Percentiles rank a stretch among this genome's conserved stretches.
phyloP scores from a whole-genome alignment of 2,329 filamentous ascomycete genomes.

The Aspergillus sojae region DNA sequence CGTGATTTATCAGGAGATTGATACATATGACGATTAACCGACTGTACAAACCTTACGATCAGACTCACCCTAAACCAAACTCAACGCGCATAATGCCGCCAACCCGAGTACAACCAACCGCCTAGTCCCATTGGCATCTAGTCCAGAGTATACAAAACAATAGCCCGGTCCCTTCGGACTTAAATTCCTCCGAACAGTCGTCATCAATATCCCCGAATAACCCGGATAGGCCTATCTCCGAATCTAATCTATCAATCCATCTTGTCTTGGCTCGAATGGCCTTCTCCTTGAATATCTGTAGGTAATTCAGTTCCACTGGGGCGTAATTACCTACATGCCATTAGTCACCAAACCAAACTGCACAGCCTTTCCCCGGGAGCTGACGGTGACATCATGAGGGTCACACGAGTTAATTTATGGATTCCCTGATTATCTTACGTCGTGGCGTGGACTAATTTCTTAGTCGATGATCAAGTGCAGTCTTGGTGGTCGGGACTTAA shows the following conservation, averaged over 20 bases:
- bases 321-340: neutral
- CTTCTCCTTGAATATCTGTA: too few species aligned
- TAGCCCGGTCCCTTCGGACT: neutral
- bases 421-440: neutral
- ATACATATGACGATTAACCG: neutral
- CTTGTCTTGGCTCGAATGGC: neutral
- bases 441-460: neutral
- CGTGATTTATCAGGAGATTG: conserved; percentile 8
- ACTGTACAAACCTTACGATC: neutral
- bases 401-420: neutral
- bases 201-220: neutral
- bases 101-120: neutral
- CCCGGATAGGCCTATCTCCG: neutral
- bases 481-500: neutral
- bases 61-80: neutral
- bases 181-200: neutral
- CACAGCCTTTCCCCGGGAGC: neutral
- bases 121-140: neutral
- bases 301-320: too few species aligned
- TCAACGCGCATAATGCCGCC: neutral
- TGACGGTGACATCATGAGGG: neutral
- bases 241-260: conserved; percentile 2
- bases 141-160: neutral
- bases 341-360: too few species aligned
- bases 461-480: neutral